These are phyloP conservation scores for Myrmaecium sp. DNA, from an alignment of 2,329 filamentous ascomycete genomes.

Conservation along the genomic window DNA sequence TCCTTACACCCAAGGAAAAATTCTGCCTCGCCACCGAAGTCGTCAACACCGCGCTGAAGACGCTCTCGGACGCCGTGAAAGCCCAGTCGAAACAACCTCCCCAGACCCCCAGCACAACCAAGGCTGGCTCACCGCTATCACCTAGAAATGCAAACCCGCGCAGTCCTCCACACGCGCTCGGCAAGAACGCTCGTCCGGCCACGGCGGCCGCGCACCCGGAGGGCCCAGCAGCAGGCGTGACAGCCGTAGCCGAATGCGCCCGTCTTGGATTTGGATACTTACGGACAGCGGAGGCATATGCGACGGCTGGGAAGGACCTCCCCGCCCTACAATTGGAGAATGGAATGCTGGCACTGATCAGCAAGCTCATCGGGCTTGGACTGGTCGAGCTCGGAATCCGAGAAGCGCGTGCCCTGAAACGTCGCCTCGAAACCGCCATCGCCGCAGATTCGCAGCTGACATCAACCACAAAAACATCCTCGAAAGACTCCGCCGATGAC, in stretches of 20 bases:
- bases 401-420: slow-evolving; percentile 51
- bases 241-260: slow-evolving; percentile 51
- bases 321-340: slow-evolving; percentile 52
- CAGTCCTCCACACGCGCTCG: slow-evolving; percentile 12
- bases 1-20: slow-evolving; percentile 41
- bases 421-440: slow-evolving; percentile 34
- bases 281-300: slow-evolving; percentile 35
- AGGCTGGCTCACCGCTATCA: slow-evolving; percentile 24
- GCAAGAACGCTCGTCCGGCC: slow-evolving; percentile 21
- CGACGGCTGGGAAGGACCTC: slow-evolving; percentile 35
- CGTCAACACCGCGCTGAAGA: slow-evolving; percentile 53
- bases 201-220: no score
- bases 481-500: slow-evolving; percentile 11
- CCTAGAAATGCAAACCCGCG: slow-evolving; percentile 43
- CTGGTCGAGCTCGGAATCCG: slow-evolving; percentile 52
- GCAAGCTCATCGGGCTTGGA: slow-evolving; percentile 46
- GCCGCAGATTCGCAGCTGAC: no score
- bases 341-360: slow-evolving; percentile 53
- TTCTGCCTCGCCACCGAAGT: slow-evolving; percentile 55
- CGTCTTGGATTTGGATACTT: slow-evolving; percentile 50
- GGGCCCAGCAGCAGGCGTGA: slow-evolving; percentile 18
- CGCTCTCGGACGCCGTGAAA: slow-evolving; percentile 50
- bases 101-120: slow-evolving; percentile 11
- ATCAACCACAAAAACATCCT: slow-evolving; percentile 2
- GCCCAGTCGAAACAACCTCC: slow-evolving; percentile 12